Evolutionary conservation across 768 basidiomycete genomes (phyloP), one percentile per base, ranked within the genome.

Genomic region (Kwoniella shandongensis): DNA sequence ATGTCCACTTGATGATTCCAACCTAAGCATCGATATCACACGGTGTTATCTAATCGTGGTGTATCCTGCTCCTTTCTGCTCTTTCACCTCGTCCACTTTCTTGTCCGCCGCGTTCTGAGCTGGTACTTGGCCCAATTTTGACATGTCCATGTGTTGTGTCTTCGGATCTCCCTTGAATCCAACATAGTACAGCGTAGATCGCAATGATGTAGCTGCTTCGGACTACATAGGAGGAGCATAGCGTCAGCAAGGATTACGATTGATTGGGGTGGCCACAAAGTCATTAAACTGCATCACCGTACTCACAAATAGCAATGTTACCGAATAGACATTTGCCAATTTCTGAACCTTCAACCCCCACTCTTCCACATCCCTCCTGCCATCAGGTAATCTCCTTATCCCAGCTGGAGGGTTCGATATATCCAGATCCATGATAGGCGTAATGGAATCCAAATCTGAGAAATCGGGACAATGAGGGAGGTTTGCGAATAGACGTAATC

Each of bases 91-190:
- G 46, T 77, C 74, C 1, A 79, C 70, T 1, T 63, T 63, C 0
- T 88, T 85, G 62, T 92, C 90, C 0, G 87, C 84, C 0, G 88
- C 86, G 65, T 88, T 83, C 3, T 85, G 86, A n/a, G 90, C 88
- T 0, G 86, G 87, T 15, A 93, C 72, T 35, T 83, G 67, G 85
- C 86, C 46, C 87, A 80, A 71, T 83, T 84, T 44, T 81, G 59
- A 60, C 66, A 73, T 68, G 46, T 73, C 68, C 71, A 73, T 70
- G 6, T 47, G 60, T 22, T 57, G 46, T 8, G 47, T 52, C 51
- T 73, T 73, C 2, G 69, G 47, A 58, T 73, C 71, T 18, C 71
- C 71, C 42, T 73, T 73, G 65, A 73, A 73, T 0, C 71, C 71
- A 5, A 73, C 62, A 48, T 70, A 73, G 36, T 52, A 63, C 20